Evolutionary conservation across 768 basidiomycete species (phyloP), one percentile per base, ranked within the genome.

Genomic region (Phlebiopsis flavidoalba): DNA sequence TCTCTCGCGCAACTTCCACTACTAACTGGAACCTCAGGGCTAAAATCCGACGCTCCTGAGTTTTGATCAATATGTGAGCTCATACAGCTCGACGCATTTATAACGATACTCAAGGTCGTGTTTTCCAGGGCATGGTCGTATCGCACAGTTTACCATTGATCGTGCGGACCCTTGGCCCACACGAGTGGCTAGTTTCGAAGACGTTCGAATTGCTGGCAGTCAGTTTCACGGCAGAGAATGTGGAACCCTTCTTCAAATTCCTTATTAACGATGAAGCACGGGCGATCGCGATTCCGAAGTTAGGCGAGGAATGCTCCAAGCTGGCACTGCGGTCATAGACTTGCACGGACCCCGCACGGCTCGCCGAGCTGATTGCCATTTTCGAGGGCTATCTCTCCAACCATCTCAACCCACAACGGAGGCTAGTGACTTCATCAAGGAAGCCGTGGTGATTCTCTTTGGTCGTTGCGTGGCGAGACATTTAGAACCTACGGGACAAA

Each of bases 381-480:
- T 98, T 98, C 66, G 95, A 98, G 75, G 75, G 75, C 0, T 87
- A 90, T 71, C 82, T 98, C 10, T 80, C 72, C 0, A 72, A 66
- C 37, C n/a, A n/a, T 69, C 69, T 24, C 67, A 61, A 55, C 75
- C 85, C 1, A 80, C 84, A 0, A 86, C 83, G 8, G 91, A 93
- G 69, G 81, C 85, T 0, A 85, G 84, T 5, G 96, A 98, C 70
- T 85, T 87, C 62, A 91, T 95, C 73, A 93, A 95, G 65, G 96
- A 98, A 69, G 95, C 94, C 0, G 89, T 96, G 5, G 89, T 98
- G 59, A 95, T 98, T 68, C 80, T 98, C 7, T 92, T 98, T 64
- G 96, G 96, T 60, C 88, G 95, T 17, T n/a, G 26, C 26, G 84
- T 95, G 8, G 96, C 96, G 6, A 80, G 91, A 7, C 95, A 98